Conservation (phyloP, 2,329 filamentous ascomycete genomes). For the Ophiocordyceps camponoti-saundersi region DNA sequence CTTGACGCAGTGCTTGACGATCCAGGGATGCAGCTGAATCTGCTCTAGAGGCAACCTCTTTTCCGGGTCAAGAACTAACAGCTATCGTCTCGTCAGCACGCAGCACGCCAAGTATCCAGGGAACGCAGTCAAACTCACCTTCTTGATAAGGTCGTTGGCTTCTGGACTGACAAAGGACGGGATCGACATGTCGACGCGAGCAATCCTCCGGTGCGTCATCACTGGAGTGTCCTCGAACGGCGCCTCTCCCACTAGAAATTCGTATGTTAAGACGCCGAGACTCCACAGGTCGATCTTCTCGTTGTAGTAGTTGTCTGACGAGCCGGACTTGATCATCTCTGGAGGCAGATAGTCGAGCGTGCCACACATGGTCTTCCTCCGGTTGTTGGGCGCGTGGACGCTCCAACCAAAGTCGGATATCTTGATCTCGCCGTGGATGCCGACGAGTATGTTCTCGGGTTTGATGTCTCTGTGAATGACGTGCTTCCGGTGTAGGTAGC, state of each 20-base stretch:
- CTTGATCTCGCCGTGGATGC: slow-evolving; percentile 95
- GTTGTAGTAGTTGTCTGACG: slow-evolving; percentile 73
- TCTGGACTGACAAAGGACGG: slow-evolving; percentile 82
- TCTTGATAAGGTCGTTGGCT: slow-evolving; percentile 83
- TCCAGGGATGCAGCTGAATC: slow-evolving; percentile 85
- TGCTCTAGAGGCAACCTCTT: slow-evolving; percentile 84
- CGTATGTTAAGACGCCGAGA: slow-evolving; percentile 84
- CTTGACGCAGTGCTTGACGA: slow-evolving; percentile 79
- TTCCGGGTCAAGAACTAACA: slow-evolving; percentile 83
- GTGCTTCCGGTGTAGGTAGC: slow-evolving; percentile 14
- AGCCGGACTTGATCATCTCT: slow-evolving; percentile 82
- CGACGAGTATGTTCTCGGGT: slow-evolving; percentile 24
- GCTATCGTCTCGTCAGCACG: slow-evolving; percentile 25
- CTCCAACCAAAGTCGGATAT: slow-evolving; percentile 98
- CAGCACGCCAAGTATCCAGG: not conserved
- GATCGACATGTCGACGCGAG: slow-evolving; percentile 78
- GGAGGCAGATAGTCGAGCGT: slow-evolving; percentile 94
- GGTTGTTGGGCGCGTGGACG: slow-evolving; percentile 89
- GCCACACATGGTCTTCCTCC: slow-evolving; percentile 88
- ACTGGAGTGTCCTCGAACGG: slow-evolving; percentile 91
- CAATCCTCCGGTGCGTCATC: slow-evolving; percentile 86
- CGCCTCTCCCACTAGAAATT: slow-evolving; percentile 89
- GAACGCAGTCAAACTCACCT: slow-evolving; percentile 31
- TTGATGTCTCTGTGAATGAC: slow-evolving; percentile 17
- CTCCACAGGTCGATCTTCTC: slow-evolving; percentile 97